phyloP scores from a whole-genome alignment of 164 flowering plant genomes.

The Magnolia officinalis region DNA sequence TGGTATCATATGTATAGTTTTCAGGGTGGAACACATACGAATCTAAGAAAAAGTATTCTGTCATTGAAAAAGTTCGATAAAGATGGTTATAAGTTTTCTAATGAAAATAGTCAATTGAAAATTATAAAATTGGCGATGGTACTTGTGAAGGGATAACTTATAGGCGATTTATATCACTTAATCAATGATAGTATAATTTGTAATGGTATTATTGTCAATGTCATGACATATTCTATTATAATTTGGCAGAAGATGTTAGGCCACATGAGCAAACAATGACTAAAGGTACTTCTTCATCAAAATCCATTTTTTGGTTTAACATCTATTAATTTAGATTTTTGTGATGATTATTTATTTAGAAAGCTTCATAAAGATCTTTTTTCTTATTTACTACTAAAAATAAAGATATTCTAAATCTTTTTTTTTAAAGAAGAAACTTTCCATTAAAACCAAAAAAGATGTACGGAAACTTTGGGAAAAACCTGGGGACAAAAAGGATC shows the following conservation, averaged over 20 bases:
- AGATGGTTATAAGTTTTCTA: background rate
- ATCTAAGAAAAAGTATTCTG: background rate
- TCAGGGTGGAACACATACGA: background rate
- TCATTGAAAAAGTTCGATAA: background rate
- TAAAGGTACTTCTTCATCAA: background rate
- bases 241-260: background rate
- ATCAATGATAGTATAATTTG: background rate
- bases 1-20: background rate
- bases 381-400: too few species aligned
- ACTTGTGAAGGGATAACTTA: background rate
- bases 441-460: too few species aligned
- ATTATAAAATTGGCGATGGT: background rate
- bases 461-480: too few species aligned
- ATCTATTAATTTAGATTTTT: too few species aligned
- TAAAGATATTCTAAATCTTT: too few species aligned
- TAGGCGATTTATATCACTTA: background rate
- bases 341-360: too few species aligned
- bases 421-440: too few species aligned
- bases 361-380: too few species aligned
- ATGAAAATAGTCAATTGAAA: background rate
- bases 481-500: too few species aligned
- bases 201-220: background rate
- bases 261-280: slow-evolving; percentile 7
- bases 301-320: background rate
- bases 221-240: background rate